A percentile compares a stretch with the other conserved stretches of the same genome.
Evolutionary conservation across 2,329 filamentous ascomycete genomes (phyloP).

Genomic region (Colletotrichum musae): DNA sequence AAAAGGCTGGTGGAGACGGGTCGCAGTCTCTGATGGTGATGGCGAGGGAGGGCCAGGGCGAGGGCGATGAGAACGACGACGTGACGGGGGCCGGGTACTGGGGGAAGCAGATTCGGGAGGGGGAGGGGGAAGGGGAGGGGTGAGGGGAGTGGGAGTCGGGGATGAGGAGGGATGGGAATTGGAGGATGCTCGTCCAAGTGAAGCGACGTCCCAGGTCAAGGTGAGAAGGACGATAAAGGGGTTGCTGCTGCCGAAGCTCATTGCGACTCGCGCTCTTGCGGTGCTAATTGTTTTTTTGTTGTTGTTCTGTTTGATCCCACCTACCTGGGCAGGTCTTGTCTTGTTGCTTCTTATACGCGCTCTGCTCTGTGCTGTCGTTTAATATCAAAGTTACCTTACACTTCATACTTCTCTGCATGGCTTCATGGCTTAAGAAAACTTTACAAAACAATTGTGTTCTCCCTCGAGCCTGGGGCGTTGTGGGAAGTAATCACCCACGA

Average conservation of each 20-base stretch:
- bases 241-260: background rate
- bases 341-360: too few relatives aligned
- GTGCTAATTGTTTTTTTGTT: background rate
- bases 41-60: background rate
- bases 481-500: too few relatives aligned
- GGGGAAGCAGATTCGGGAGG: background rate
- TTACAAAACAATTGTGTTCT: too few relatives aligned
- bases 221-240: background rate
- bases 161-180: slow-evolving; percentile 1
- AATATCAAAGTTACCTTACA: too few relatives aligned
- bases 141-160: slow-evolving; percentile 5
- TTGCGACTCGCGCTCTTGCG: background rate
- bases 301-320: too few relatives aligned
- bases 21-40: too few relatives aligned
- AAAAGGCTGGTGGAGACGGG: background rate
- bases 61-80: background rate
- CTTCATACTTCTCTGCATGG: too few relatives aligned
- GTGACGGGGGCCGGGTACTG: background rate
- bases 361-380: too few relatives aligned
- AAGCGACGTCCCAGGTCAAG: background rate
- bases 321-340: too few relatives aligned
- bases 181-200: background rate
- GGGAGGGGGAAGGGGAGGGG: slow-evolving; percentile 17
- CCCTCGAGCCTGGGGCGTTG: too few relatives aligned
- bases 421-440: too few relatives aligned